Evolutionary conservation across 139 green algal genomes (phyloP).

Genomic region (Tetradesmus obliquus): DNA sequence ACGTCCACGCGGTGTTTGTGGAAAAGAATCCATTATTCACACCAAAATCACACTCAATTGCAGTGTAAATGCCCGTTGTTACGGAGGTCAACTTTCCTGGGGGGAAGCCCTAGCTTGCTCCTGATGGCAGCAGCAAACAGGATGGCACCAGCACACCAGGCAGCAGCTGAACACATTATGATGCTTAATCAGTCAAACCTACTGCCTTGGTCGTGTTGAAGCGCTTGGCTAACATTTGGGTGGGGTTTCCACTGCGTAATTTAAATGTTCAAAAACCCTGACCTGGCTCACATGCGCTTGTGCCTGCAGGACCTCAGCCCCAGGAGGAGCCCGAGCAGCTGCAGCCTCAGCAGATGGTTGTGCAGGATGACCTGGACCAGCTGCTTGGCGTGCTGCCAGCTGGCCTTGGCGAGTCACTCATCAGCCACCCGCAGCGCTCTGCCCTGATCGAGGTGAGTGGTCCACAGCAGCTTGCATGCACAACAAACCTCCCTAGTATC

Average conservation of each 20-base stretch:
- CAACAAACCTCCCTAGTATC: background rate
- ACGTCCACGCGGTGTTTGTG: background rate
- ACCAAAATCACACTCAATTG: no score
- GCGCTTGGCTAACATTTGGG: no score
- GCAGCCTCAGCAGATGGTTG: slow-evolving; percentile 60
- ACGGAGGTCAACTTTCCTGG: background rate
- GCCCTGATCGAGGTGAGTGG: slow-evolving; percentile 80
- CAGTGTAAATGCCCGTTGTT: background rate
- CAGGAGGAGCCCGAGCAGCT: background rate
- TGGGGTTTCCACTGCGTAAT: no score
- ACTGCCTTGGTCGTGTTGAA: no score
- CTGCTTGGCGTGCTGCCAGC: slow-evolving; percentile 85
- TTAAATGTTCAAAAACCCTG: background rate
- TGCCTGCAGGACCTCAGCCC: background rate
- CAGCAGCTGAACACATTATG: no score
- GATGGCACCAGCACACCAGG: no score
- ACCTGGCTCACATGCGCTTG: background rate
- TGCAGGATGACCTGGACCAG: slow-evolving; percentile 86
- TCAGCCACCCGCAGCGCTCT: slow-evolving; percentile 74
- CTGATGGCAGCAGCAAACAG: background rate
- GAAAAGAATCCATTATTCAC: no score
- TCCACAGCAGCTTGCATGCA: background rate
- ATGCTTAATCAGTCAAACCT: no score
- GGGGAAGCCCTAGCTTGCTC: no score
- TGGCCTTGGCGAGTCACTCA: slow-evolving; percentile 77